phyloP scores from a whole-genome alignment of 768 basidiomycete genomes.

The Nevesoporus exiguus region DNA sequence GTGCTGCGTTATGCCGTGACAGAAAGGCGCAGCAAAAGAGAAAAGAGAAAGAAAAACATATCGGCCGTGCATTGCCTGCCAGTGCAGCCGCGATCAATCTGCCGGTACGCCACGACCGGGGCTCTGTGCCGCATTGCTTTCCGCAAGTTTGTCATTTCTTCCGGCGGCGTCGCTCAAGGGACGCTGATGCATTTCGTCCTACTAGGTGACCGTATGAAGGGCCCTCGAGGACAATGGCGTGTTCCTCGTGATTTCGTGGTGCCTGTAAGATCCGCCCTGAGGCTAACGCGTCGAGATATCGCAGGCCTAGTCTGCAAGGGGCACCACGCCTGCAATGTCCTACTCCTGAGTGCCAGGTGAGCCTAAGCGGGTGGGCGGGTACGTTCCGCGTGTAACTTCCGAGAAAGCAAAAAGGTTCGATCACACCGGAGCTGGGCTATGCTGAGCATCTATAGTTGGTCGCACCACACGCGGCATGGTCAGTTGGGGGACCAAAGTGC shows the following conservation, averaged over 20 bases:
- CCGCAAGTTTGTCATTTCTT: constrained; percentile 9
- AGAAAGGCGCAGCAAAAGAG: not conserved
- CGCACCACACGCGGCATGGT: constrained; percentile 4
- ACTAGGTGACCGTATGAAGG: not conserved
- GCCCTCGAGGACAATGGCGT: not conserved
- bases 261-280: constrained; percentile 19
- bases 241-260: constrained; percentile 3
- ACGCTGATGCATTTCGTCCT: constrained; percentile 1
- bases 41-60: not conserved
- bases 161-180: constrained; percentile 18
- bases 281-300: not conserved
- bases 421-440: constrained; percentile 31
- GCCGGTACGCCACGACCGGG: constrained; percentile 14
- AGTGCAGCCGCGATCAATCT: constrained; percentile 11
- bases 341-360: not conserved
- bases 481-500: constrained; percentile 3
- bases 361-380: constrained; percentile 7
- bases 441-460: constrained; percentile 21
- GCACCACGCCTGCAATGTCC: constrained; percentile 8
- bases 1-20: not conserved
- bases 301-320: not conserved
- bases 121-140: constrained; percentile 3
- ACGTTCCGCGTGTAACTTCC: constrained; percentile 10
- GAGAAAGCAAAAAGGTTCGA: constrained; percentile 27
- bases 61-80: not conserved